Evolutionary conservation across 2,329 filamentous ascomycete genomes (phyloP), one percentile per base, ranked within the genome.

Genomic region (Aotearoamyces nothofagi): DNA sequence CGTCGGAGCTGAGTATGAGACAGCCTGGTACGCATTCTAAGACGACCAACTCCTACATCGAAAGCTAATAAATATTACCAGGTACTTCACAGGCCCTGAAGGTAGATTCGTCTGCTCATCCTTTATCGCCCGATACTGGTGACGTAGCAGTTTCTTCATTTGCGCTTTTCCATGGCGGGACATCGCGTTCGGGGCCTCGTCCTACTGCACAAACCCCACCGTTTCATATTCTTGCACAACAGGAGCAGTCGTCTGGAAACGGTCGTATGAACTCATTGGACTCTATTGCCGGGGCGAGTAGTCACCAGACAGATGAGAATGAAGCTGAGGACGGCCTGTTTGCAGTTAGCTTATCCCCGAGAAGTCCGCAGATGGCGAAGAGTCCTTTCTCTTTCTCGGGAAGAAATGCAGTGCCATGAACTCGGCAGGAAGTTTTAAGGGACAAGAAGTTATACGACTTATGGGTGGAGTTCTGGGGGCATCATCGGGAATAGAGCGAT

Each of bases 321-420:
- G 69, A 76, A 22, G 67, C 65, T 1, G 78, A 83, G 39, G 83
- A 92, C 33, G 86, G 80, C 22, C 61, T 93, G 3, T 94, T 94
- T 47, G 84, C 83, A 0, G 65, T 92, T 29, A 83, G 82, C 2
- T 71, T 93, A 56, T 87, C 80, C 44, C 84, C 84, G 1, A 64
- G 84, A 28, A 86, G 80, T 43, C 84, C 84, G 0, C 83, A 92
- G 41, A 83, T 90, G 61, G 72, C 74, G 30, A 80, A 74, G 42
- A 86, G 80, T 46, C 84, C 83, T 0, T 94, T 93, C 46, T 71
- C 66, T 41, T 54, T 68, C 25, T 33, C 46, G 15, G 38, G 36
- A 4, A 42, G 40, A 30, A 44, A 49, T 27, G 42, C 41, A 15
- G 39, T 38, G 14, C 44, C 44, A 4, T 49, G 47, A n/a, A n/a